Percentiles rank a stretch among this genome's conserved stretches.
Evolutionary conservation across 768 basidiomycete species (phyloP).

Genomic region (Russula emetica): DNA sequence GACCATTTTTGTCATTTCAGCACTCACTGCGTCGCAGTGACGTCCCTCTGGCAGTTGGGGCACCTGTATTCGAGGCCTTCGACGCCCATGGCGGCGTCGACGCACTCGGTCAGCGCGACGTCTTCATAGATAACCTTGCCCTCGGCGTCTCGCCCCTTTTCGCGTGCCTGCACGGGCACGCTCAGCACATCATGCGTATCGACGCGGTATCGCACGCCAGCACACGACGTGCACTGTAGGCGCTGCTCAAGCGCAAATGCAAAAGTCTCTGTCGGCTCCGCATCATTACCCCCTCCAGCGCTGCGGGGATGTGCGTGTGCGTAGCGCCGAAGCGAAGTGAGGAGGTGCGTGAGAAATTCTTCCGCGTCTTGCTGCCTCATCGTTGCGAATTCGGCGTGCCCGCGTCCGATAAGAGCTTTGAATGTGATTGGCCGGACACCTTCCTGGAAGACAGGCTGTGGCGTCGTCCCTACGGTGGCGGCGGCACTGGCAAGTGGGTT

Average conservation of each 20-base stretch:
- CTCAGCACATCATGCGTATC: constrained; percentile 77
- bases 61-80: constrained; percentile 82
- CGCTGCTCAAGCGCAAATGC: constrained; percentile 83
- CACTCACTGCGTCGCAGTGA: constrained; percentile 67
- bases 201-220: constrained; percentile 74
- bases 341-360: constrained; percentile 83
- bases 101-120: constrained; percentile 56
- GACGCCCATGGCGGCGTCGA: constrained; percentile 52
- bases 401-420: constrained; percentile 86
- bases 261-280: constrained; percentile 70
- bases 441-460: constrained; percentile 60
- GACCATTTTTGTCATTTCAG: neutral
- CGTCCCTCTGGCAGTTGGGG: constrained; percentile 63
- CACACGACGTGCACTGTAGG: constrained; percentile 75
- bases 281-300: neutral
- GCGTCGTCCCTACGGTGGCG: constrained; percentile 32
- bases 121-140: constrained; percentile 61
- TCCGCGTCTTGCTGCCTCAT: constrained; percentile 98
- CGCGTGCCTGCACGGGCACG: constrained; percentile 69
- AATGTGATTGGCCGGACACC: constrained; percentile 81
- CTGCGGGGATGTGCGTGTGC: constrained; percentile 41
- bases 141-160: constrained; percentile 51
- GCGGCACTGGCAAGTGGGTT: constrained; percentile 38
- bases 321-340: constrained; percentile 68
- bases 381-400: constrained; percentile 90